Evolutionary conservation across 164 flowering plant species (phyloP), one percentile per base, ranked within the genome.

Genomic region (Vitis rupestris): DNA sequence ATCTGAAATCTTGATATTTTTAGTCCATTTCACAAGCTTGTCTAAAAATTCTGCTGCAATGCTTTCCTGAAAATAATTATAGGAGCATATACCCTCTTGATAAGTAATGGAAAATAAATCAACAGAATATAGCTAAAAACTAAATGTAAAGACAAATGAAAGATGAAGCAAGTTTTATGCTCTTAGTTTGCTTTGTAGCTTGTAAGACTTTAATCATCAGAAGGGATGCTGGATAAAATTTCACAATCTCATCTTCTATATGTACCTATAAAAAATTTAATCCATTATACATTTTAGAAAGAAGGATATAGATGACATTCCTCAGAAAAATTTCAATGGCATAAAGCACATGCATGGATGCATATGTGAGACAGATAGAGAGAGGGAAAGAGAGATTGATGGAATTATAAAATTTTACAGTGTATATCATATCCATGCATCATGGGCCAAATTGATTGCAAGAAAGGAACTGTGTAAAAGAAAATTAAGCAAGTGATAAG

Each of bases 1-100:
- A 81, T 96, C 94, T 65, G 99, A 90, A 66, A 93, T 80, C 80
- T 96, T 96, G 65, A 96, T 90, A 69, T 87, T 89, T 73, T 84
- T 85, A 61, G 70, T 51, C 98, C 98, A 96, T 66, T 79, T 75
- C 63, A 86, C 88, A 37, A 96, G 89, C 80, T 73, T 90, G 70
- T 84, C 87, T 50, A 90, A 50, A 79, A 96, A 96, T 66, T 86
- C 82, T 37, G 69, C 66, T 2, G 97, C 98, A 77, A 96, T 89
- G 77, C 80, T 89, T 81, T 96, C 98, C 99, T 96, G 83, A 73
- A 76, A 79, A 15, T 37, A 37, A 37, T 37, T 37, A 37, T 10
- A 50, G 10, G 23, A 10, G 58, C 30, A 47, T 27, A n/a, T 27
- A 59, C 54, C 54, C 48, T 48, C n/a, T 58, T 65, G 2, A 11